phyloP scores from a whole-genome alignment of 1,284 basidiomycete species.

The Sphagnurus paluster region DNA sequence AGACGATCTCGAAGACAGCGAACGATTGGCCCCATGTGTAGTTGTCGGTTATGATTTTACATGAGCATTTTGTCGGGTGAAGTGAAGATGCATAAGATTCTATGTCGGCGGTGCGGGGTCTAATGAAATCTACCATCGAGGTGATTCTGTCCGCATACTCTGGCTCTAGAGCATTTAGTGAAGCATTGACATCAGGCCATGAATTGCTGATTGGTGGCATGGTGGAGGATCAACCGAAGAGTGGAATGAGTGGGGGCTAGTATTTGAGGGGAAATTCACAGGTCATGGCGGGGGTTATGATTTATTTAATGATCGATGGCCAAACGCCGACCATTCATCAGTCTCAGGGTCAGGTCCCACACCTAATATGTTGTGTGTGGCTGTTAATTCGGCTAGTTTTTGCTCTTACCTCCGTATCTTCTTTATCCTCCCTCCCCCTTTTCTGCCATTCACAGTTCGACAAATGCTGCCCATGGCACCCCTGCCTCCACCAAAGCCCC shows the following conservation, averaged over 20 bases:
- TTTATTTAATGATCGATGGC: too few species aligned
- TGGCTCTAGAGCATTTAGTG: conserved; percentile 32
- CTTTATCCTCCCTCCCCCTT: too few species aligned
- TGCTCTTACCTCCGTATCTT: too few species aligned
- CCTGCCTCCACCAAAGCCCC: too few species aligned
- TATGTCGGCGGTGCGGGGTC: conserved; percentile 28
- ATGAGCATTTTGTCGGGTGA: conserved; percentile 29
- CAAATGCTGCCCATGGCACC: too few species aligned
- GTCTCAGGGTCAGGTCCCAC: too few species aligned
- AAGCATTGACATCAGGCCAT: conserved; percentile 35
- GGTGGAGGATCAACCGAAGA: not conserved
- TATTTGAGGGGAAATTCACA: conserved; percentile 4
- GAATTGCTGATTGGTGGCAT: conserved; percentile 33
- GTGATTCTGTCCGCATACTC: conserved; percentile 33
- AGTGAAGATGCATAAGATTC: conserved; percentile 32
- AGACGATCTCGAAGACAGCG: conserved; percentile 35
- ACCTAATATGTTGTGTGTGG: too few species aligned
- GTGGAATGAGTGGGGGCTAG: not conserved
- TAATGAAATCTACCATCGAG: conserved; percentile 33
- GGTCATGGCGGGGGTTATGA: too few species aligned
- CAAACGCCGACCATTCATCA: too few species aligned
- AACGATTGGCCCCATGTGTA: conserved; percentile 42
- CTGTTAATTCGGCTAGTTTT: too few species aligned
- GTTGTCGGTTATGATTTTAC: conserved; percentile 28
- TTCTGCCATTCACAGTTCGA: too few species aligned